Conservation (phyloP, 352 stramenopile genomes). For the Globisporangium camurandrum region DNA sequence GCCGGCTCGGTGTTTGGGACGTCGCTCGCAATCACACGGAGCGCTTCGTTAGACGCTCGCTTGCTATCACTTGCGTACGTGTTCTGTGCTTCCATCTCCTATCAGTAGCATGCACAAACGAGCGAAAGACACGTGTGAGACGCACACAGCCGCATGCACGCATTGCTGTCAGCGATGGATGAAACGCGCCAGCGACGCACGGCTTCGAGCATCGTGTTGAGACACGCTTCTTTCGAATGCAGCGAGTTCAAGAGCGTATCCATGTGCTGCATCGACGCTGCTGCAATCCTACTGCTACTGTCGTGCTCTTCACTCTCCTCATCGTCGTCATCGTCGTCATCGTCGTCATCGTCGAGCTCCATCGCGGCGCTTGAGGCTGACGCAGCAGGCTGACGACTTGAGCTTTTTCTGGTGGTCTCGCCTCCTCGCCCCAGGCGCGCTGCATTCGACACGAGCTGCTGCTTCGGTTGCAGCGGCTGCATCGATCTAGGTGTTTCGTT, state of each 20-base stretch:
- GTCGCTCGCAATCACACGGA: not conserved
- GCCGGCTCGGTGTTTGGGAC: not conserved
- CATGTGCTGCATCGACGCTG: conserved; percentile 22
- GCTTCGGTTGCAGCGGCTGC: too few species aligned
- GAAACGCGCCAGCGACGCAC: conserved; percentile 14
- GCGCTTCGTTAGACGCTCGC: not conserved
- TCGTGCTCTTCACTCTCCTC: not conserved
- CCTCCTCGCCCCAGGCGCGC: too few species aligned
- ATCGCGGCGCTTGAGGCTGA: not conserved
- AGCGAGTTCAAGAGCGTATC: conserved; percentile 35
- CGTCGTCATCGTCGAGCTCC: not conserved
- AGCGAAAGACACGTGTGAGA: not conserved
- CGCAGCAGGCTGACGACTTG: not conserved
- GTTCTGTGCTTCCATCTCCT: conserved; percentile 76
- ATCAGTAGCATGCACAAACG: not conserved
- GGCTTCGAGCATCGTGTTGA: conserved; percentile 70
- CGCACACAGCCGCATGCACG: not conserved
- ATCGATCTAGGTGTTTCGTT: too few species aligned
- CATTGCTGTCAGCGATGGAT: not conserved
- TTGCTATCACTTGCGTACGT: conserved; percentile 5
- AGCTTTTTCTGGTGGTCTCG: not conserved
- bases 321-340: conserved; percentile 1
- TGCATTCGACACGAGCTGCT: too few species aligned
- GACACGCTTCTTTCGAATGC: conserved; percentile 46
- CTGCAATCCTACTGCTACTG: conserved; percentile 2